phyloP scores from a whole-genome alignment of 1,139 yeast species.

The Yamadazyma dendronema region DNA sequence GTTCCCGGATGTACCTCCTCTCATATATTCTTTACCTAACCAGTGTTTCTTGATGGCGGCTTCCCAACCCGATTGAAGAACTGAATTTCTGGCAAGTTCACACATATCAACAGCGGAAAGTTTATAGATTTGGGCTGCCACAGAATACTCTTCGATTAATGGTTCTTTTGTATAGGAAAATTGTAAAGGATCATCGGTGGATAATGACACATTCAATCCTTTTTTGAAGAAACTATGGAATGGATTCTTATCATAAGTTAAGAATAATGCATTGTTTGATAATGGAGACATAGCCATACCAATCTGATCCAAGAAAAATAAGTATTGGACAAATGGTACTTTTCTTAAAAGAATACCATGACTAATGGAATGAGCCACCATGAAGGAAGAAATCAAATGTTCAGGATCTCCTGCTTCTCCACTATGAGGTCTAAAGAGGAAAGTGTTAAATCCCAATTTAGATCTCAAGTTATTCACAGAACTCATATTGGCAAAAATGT shows the following conservation, averaged over 20 bases:
- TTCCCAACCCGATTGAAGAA: slow-evolving; percentile 91
- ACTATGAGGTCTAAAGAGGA: slow-evolving; percentile 93
- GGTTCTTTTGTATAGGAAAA: slow-evolving; percentile 97
- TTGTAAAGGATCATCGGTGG: slow-evolving; percentile 74
- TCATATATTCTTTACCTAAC: slow-evolving; percentile 73
- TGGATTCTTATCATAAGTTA: slow-evolving; percentile 94
- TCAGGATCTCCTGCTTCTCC: slow-evolving; percentile 99
- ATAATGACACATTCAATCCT: slow-evolving; percentile 89
- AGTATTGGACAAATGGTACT: slow-evolving; percentile 89
- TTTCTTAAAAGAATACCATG: slow-evolving; percentile 94
- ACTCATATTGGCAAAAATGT: slow-evolving; percentile 80
- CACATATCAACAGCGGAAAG: slow-evolving; percentile 95
- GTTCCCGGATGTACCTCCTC: slow-evolving; percentile 72
- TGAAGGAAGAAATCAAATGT: slow-evolving; percentile 85
- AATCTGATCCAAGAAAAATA: slow-evolving; percentile 89
- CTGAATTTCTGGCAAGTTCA: slow-evolving; percentile 85
- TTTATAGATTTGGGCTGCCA: slow-evolving; percentile 96
- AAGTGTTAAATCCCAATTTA: slow-evolving; percentile 74
- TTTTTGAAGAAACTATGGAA: slow-evolving; percentile 85
- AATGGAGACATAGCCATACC: slow-evolving; percentile 99
- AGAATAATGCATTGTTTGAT: slow-evolving; percentile 91
- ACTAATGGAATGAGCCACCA: slow-evolving; percentile 88
- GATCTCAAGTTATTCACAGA: slow-evolving; percentile 82
- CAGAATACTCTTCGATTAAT: slow-evolving; percentile 94
- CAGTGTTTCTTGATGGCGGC: slow-evolving; percentile 81